Evolutionary conservation across 2,329 filamentous ascomycete species (phyloP), one percentile per base, ranked within the genome.

Genomic region (Verticillium tricorpus): DNA sequence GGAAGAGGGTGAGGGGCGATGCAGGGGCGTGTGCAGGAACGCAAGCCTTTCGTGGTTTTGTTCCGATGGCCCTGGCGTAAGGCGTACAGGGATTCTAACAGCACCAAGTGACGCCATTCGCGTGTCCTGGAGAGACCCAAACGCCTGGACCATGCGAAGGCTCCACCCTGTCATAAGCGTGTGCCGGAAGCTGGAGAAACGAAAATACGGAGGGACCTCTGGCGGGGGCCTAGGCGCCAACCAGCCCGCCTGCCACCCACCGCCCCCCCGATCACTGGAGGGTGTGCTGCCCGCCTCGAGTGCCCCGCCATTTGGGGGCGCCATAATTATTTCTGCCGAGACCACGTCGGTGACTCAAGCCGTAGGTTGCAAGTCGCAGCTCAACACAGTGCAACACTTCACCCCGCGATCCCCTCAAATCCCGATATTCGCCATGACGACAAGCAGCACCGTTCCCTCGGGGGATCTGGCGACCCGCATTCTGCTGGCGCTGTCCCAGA

Each of bases 401-500:
- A 58, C 15, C 34, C 28, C 19, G 11, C 56, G 37, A 58, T 19
- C 4, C 11, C 56, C 35, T 31, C 19, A 25, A 58, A 19, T 34
- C 32, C 25, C 52, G 14, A 55, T n/a, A 55, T 25, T 58, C 63
- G 75, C 61, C 61, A 84, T 84, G 82, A 77, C 78, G 66, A 75
- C 72, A 67, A 75, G 72, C 66, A 74, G 70, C 66, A 65, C 67
- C 60, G 69, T 65, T 57, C 70, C 75, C 34, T 70, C 73, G 35
- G 79, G 79, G 74, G 88, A 92, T 72, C 79, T 92, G 70, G 81
- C 85, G 63, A 79, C 81, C 61, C 80, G 86, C 69, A 81, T 93
- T 67, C 83, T 94, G 69, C 82, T 87, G 64, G 83, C 85, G 61
- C 80, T 94, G 69, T 82, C 83, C 73, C 79, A 84, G 69, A 77